Conservation (phyloP, 106 monocot genomes). For the Allium fistulosum region DNA sequence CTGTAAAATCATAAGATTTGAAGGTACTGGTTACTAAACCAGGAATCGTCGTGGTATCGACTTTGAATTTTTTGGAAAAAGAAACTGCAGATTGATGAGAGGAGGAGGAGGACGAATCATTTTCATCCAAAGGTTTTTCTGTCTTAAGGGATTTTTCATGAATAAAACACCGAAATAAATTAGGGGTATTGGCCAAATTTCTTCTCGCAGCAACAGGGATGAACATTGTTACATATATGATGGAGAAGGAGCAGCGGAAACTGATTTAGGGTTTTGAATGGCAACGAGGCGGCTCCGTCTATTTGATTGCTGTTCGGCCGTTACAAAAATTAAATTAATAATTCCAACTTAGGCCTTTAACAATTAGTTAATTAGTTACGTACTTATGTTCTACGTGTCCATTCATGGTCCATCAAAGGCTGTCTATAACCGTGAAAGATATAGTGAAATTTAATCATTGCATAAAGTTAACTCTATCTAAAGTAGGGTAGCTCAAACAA, state of each 20-base stretch:
- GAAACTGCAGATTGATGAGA: slow-evolving; percentile 3
- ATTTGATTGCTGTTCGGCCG: no score
- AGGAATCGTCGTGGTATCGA: not conserved
- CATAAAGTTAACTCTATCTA: no score
- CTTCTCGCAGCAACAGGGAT: not conserved
- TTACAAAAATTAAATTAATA: no score
- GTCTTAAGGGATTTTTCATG: not conserved
- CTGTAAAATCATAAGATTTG: slow-evolving; percentile 19
- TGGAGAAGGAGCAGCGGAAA: not conserved
- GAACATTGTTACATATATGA: not conserved
- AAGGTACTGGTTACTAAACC: not conserved
- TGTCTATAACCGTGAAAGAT: no score
- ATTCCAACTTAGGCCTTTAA: no score
- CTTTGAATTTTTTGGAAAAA: not conserved
- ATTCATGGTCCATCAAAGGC: no score
- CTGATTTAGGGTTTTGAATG: not conserved
- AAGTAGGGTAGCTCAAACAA: no score
- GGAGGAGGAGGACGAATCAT: not conserved
- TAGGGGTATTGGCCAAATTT: not conserved
- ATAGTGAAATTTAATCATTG: no score
- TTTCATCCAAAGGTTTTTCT: not conserved
- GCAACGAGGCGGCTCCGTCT: no score
- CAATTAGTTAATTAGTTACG: no score
- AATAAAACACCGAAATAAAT: not conserved
- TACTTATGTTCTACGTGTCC: no score